phyloP scores from a whole-genome alignment of 2,329 filamentous ascomycete genomes.

The Fusarium siculi region DNA sequence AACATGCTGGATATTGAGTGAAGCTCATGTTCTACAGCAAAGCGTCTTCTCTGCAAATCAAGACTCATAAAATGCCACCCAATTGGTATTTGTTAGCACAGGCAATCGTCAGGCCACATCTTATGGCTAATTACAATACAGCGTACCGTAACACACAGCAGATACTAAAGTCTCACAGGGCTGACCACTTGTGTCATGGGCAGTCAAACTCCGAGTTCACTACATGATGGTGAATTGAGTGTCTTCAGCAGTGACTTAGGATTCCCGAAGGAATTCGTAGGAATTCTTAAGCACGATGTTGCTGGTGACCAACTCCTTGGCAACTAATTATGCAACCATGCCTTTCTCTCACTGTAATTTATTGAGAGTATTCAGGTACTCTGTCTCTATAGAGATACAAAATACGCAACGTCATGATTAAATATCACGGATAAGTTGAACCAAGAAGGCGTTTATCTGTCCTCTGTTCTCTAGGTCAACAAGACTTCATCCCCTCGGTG shows the following conservation, averaged over 20 bases:
- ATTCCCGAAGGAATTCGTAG: too few species aligned
- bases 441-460: background rate
- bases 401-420: too few species aligned
- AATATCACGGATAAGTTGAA: background rate
- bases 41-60: too few species aligned
- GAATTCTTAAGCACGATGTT: background rate
- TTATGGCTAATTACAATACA: background rate
- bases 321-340: background rate
- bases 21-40: background rate
- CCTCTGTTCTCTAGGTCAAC: background rate
- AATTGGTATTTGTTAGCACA: background rate
- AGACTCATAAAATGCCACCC: background rate
- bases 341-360: background rate
- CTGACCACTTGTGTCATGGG: background rate
- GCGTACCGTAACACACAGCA: background rate
- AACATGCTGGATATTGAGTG: background rate
- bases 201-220: background rate
- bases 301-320: background rate
- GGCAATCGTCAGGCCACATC: too few species aligned
- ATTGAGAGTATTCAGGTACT: accelerated
- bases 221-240: background rate
- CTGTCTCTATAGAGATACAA: accelerated
- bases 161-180: too few species aligned
- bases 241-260: too few species aligned
- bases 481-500: background rate